Base-by-base conservation (phyloP, 192 early-diverging fungal genomes). In the Linnemannia hyalina region DNA sequence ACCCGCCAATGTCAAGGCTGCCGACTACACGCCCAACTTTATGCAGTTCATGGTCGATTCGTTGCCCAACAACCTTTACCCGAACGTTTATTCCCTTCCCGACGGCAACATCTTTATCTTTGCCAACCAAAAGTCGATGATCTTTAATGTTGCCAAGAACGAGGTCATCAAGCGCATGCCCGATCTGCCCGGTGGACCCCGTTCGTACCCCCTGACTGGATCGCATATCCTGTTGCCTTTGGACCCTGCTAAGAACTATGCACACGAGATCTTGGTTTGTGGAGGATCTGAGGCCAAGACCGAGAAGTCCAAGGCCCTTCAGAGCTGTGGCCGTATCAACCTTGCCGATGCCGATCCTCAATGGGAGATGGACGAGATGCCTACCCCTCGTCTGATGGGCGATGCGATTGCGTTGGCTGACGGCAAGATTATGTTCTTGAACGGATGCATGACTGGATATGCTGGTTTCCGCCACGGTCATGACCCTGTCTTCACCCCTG, bases 361-460 rank as follows among this genome's bases (percentile, higher is more conserved):
- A 40, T 93, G 92, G 92, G 90, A 90, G 76, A 91, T 90, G 86
- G 92, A 93, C 9, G 81, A 81, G 46, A 90, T 90, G 89, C 88
- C 83, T 0, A 80, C 83, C 6, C 81, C 65, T 11, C 75, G 92
- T 36, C 35, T 92, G 49, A 93, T 93, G 92, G 90, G 91, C 13
- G 92, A 93, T 74, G 90, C 79, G 22, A 81, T 93, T 18, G 77
- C 91, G 41, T 68, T 91, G 1, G 83, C 91, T 0, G 93, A 95
- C 32, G 92, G 93, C 47, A 93, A 85, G 26, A 42, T 92, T n/a
- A 68, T 95, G 63, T 82, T 92, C 78, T 68, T 95, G n/a, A 95
- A 95, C 80, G 94, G 94, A 18, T 92, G 91, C n/a, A 77, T 86
- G 71, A 88, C 71, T 26, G 94, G 94, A n/a, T 85, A 80, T 77